Conservation (phyloP, 2,329 filamentous ascomycete species). For the Fusarium sp. region DNA sequence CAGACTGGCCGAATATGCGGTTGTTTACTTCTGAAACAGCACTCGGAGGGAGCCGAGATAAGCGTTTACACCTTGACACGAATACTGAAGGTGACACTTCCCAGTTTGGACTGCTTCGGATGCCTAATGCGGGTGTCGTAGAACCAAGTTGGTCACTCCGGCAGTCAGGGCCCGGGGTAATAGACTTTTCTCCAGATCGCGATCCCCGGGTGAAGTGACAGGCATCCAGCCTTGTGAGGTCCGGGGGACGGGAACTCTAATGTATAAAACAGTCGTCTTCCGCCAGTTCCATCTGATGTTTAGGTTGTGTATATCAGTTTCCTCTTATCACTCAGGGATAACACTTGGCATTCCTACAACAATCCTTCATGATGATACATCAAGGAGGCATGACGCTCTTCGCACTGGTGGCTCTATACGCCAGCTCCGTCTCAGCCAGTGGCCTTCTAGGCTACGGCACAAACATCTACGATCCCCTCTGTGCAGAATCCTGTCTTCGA, state of each 20-base stretch:
- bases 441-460: constrained; percentile 1
- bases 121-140: background rate
- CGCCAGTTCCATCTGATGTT: background rate
- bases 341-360: background rate
- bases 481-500: constrained; percentile 15
- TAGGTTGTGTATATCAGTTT: background rate
- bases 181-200: background rate
- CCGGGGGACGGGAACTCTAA: background rate
- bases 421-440: background rate
- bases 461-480: constrained; percentile 5
- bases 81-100: background rate
- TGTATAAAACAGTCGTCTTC: constrained; percentile 13
- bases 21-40: background rate
- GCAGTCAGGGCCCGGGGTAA: background rate
- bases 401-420: background rate
- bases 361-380: background rate
- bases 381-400: background rate
- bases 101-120: background rate
- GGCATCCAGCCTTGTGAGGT: background rate
- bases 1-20: constrained; percentile 1
- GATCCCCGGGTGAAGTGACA: background rate
- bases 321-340: background rate
- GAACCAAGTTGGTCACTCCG: background rate
- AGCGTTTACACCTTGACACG: background rate
- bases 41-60: background rate